Evolutionary conservation across 768 basidiomycete genomes (phyloP).

Genomic region (Leccinellum luteum): DNA sequence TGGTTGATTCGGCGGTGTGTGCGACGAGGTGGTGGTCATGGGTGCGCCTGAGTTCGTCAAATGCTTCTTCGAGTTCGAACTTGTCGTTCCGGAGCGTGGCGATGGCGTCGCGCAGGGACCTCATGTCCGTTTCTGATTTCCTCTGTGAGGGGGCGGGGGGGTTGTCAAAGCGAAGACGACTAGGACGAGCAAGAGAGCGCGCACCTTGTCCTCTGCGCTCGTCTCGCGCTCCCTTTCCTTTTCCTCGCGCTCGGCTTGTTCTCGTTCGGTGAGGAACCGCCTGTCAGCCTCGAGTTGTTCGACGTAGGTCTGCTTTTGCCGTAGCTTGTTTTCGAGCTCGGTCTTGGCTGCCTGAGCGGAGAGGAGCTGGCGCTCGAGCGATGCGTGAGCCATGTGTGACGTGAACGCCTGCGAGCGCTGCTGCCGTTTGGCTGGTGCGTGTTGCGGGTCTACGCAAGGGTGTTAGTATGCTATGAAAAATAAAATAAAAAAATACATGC

Average conservation of each 20-base stretch:
- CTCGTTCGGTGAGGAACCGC: constrained; percentile 64
- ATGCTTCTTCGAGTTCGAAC: constrained; percentile 59
- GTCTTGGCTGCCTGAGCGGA: constrained; percentile 58
- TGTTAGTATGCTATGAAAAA: neutral
- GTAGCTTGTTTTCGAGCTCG: constrained; percentile 65
- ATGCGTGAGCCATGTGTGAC: constrained; percentile 57
- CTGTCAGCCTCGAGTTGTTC: constrained; percentile 71
- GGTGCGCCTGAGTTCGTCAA: constrained; percentile 45
- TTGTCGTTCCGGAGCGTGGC: constrained; percentile 53
- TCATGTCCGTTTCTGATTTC: constrained; percentile 50
- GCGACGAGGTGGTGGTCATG: constrained; percentile 49
- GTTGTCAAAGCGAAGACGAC: neutral
- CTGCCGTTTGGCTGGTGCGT: constrained; percentile 64
- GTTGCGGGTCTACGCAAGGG: constrained; percentile 52
- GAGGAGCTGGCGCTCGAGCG: constrained; percentile 66
- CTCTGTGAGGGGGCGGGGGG: constrained; percentile 38
- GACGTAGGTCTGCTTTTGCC: constrained; percentile 60
- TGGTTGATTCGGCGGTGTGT: constrained; percentile 50
- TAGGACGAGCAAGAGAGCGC: constrained; percentile 15
- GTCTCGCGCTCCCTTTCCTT: constrained; percentile 55
- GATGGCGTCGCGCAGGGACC: constrained; percentile 48
- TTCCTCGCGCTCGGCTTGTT: constrained; percentile 65
- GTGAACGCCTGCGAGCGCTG: constrained; percentile 62
- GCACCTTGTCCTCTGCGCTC: constrained; percentile 59
- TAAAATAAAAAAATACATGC: constrained; percentile 28